phyloP scores from a whole-genome alignment of 805 yeast species.

The Teunomyces panamensis region DNA sequence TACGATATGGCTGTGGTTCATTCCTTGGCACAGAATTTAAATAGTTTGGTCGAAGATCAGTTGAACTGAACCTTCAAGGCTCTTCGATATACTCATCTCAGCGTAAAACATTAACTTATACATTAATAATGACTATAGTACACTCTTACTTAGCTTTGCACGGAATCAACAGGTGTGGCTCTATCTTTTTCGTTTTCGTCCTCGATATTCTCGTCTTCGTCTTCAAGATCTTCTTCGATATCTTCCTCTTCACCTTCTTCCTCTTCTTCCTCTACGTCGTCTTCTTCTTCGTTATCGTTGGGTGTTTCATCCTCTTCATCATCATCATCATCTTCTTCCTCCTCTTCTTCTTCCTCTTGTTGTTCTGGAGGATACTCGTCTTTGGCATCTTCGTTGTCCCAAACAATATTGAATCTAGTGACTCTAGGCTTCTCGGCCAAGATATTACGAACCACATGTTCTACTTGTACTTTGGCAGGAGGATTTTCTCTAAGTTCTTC shows the following conservation, averaged over 20 bases:
- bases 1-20: conserved; percentile 28
- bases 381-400: conserved; percentile 77
- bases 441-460: conserved; percentile 89
- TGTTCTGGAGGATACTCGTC: conserved; percentile 77
- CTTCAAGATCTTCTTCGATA: conserved; percentile 26
- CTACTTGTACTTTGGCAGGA: conserved; percentile 89
- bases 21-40: conserved; percentile 29
- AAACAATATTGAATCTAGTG: conserved; percentile 91
- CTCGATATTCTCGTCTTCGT: conserved; percentile 20
- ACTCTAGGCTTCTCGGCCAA: conserved; percentile 97
- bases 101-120: neutral
- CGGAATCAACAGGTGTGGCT: conserved; percentile 14
- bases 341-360: conserved; percentile 52
- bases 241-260: conserved; percentile 9
- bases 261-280: conserved; percentile 12
- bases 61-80: neutral
- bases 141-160: conserved; percentile 5
- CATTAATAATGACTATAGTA: neutral
- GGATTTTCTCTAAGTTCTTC: conserved; percentile 94
- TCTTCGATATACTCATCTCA: neutral
- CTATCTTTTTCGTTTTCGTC: conserved; percentile 15
- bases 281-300: conserved; percentile 15
- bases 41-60: conserved; percentile 22
- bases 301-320: conserved; percentile 25
- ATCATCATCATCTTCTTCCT: conserved; percentile 29